These are phyloP conservation scores for Daldinia caldariorum DNA, from an alignment of 495 filamentous ascomycete species.

Conservation along the genomic window DNA sequence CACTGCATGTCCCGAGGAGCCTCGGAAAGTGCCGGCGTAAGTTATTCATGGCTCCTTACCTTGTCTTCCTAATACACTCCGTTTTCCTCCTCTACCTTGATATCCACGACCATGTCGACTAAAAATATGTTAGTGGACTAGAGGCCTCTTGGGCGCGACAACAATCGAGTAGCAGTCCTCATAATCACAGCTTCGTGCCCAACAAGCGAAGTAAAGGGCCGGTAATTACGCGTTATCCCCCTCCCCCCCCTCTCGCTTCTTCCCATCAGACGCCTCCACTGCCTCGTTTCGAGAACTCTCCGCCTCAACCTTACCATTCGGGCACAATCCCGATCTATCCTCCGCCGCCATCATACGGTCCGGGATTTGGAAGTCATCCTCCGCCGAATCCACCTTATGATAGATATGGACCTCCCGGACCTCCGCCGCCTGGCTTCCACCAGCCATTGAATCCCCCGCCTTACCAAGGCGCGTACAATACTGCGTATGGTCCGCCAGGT, in stretches of 20 bases:
- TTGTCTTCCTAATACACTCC: slow-evolving; percentile 3
- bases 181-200: slow-evolving; percentile 42
- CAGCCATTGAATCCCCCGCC: slow-evolving; percentile 44
- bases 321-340: slow-evolving; percentile 44
- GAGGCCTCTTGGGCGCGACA: slow-evolving; percentile 52
- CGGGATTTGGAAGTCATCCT: slow-evolving; percentile 38
- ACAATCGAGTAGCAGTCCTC: slow-evolving; percentile 50
- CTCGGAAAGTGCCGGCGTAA: slow-evolving; percentile 66
- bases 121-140: slow-evolving; percentile 49
- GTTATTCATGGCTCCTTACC: slow-evolving; percentile 51
- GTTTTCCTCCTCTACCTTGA: slow-evolving; percentile 10
- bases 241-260: slow-evolving; percentile 43
- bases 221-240: slow-evolving; percentile 55
- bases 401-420: slow-evolving; percentile 39
- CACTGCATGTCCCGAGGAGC: slow-evolving; percentile 61
- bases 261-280: slow-evolving; percentile 39
- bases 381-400: slow-evolving; percentile 39
- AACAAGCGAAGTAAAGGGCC: slow-evolving; percentile 52
- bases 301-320: slow-evolving; percentile 48
- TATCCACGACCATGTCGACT: slow-evolving; percentile 23
- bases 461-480: slow-evolving; percentile 45
- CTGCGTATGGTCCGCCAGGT: slow-evolving; percentile 37
- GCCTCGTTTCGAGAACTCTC: slow-evolving; percentile 40
- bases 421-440: slow-evolving; percentile 44
- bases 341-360: slow-evolving; percentile 40